phyloP scores from a whole-genome alignment of 306 rosid genomes.

The Dicorynia guianensis region DNA sequence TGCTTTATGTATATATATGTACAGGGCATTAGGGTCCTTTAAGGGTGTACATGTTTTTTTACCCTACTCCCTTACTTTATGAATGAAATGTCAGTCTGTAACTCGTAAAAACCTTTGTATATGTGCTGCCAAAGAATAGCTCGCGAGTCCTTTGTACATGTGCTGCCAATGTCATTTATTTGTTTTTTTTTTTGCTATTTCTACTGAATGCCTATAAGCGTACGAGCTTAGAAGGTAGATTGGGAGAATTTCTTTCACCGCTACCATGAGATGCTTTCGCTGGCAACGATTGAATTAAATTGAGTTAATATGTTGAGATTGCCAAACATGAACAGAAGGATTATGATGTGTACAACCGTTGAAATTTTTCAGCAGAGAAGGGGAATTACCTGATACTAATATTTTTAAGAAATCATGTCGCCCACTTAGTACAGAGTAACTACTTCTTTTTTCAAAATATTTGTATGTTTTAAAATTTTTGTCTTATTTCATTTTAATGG shows the following conservation, averaged over 20 bases:
- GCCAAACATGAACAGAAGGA: too few relatives aligned
- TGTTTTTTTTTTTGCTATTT: neutral
- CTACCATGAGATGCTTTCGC: too few relatives aligned
- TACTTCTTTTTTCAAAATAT: too few relatives aligned
- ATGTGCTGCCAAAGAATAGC: neutral
- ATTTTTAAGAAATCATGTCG: too few relatives aligned
- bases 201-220: neutral
- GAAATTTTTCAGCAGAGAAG: too few relatives aligned
- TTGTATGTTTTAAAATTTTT: too few relatives aligned
- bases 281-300: too few relatives aligned
- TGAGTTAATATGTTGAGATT: too few relatives aligned
- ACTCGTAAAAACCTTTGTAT: constrained; percentile 13
- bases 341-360: too few relatives aligned
- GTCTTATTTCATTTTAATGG: too few relatives aligned
- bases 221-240: neutral
- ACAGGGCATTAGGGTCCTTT: constrained; percentile 37
- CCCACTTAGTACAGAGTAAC: too few relatives aligned
- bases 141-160: neutral
- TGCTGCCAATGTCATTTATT: neutral
- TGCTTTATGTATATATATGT: constrained; percentile 33
- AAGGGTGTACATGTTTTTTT: constrained; percentile 28
- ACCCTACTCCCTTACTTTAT: constrained; percentile 1
- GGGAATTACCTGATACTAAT: too few relatives aligned
- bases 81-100: constrained; percentile 10
- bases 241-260: neutral